Percentiles rank a stretch among this genome's conserved stretches.
These are phyloP conservation scores for Peronospora belbahrii DNA, from an alignment of 352 stramenopile species.

Conservation along the genomic window DNA sequence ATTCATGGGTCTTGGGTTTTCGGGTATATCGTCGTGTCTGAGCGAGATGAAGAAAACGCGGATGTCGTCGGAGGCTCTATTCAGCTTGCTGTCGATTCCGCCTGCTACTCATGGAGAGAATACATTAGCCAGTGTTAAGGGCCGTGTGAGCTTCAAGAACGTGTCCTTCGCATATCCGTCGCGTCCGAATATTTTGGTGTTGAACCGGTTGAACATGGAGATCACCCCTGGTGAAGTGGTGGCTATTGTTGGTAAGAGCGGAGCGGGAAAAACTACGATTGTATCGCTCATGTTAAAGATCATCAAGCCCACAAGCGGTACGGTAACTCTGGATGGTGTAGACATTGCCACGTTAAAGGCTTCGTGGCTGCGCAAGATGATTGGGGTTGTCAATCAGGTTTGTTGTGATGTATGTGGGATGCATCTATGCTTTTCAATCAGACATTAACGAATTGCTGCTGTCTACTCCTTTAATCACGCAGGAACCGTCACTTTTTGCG, in stretches of 20 bases:
- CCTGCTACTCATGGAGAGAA: constrained; percentile 30
- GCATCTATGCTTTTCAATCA: neutral
- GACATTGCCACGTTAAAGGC: constrained; percentile 60
- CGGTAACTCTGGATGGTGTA: constrained; percentile 60
- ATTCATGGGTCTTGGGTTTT: constrained; percentile 88
- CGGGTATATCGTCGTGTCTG: constrained; percentile 74
- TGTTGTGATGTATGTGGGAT: constrained; percentile 1
- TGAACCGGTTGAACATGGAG: constrained; percentile 55
- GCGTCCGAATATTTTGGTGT: constrained; percentile 55
- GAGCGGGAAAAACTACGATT: constrained; percentile 80
- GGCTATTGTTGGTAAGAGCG: constrained; percentile 81
- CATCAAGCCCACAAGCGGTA: constrained; percentile 46
- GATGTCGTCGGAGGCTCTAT: constrained; percentile 66
- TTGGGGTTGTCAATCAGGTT: constrained; percentile 80
- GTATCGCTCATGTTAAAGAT: constrained; percentile 77
- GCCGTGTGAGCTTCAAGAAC: constrained; percentile 67
- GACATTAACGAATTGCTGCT: constrained; percentile 11
- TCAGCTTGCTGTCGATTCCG: constrained; percentile 51
- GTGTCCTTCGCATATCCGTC: constrained; percentile 83
- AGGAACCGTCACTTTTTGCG: constrained; percentile 76
- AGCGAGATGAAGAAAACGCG: constrained; percentile 70
- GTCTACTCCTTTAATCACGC: neutral
- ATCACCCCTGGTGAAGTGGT: constrained; percentile 77
- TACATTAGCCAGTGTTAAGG: constrained; percentile 42
- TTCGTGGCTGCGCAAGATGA: constrained; percentile 72